A percentile compares a stretch with the other conserved stretches of the same genome.
phyloP scores from a whole-genome alignment of 2,329 filamentous ascomycete species.

The Colletotrichum trifolii region DNA sequence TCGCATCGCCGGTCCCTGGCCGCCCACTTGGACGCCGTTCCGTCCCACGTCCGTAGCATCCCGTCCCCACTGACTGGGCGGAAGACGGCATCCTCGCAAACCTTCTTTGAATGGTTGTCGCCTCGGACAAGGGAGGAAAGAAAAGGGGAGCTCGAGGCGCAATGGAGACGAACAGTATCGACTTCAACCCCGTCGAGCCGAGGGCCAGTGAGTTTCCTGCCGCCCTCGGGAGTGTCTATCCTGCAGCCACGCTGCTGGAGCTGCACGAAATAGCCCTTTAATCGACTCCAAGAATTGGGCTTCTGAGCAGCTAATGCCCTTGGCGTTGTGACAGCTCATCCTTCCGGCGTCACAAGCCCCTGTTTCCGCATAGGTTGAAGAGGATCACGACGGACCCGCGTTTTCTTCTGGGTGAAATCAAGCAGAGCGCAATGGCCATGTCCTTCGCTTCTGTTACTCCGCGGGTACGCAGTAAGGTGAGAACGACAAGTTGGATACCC shows the following conservation, averaged over 20 bases:
- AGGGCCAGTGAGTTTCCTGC: neutral
- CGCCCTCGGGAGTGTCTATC: slow-evolving; percentile 5
- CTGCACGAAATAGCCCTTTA: slow-evolving; percentile 26
- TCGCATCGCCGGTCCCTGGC: slow-evolving; percentile 2
- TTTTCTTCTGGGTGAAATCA: no score
- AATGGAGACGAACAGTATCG: neutral
- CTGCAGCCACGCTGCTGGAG: slow-evolving; percentile 21
- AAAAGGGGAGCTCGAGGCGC: neutral
- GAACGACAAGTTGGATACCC: no score
- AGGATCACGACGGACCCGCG: neutral
- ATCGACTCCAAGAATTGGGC: slow-evolving; percentile 7
- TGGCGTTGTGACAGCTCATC: slow-evolving; percentile 25
- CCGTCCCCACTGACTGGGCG: neutral
- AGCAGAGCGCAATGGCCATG: no score
- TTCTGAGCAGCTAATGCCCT: slow-evolving; percentile 10
- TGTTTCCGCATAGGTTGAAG: slow-evolving; percentile 9
- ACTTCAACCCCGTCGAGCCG: neutral
- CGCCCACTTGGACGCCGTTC: slow-evolving; percentile 2
- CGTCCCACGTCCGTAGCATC: slow-evolving; percentile 1
- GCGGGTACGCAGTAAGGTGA: no score
- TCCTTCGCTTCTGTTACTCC: no score
- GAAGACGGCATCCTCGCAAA: neutral
- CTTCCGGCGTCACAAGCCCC: slow-evolving; percentile 9
- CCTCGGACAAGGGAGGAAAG: neutral
- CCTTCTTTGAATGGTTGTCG: neutral